Conservation (phyloP, 768 basidiomycete species). For the Suillus tomentosus region DNA sequence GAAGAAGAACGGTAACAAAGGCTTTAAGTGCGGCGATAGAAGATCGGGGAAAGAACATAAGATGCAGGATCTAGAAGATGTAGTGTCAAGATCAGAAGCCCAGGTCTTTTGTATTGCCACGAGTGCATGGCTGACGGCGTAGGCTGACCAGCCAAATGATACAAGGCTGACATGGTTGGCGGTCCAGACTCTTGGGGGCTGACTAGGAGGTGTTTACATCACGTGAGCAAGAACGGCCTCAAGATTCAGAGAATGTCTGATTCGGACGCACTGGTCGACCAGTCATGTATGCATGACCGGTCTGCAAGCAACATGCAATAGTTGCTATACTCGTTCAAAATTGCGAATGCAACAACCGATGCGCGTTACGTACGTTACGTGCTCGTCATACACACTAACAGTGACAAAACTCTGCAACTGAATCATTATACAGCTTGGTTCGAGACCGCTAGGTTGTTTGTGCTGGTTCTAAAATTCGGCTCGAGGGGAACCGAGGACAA, state of each 20-base stretch:
- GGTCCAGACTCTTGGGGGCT: neutral
- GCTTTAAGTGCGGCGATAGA: conserved; percentile 7
- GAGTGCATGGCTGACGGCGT: conserved; percentile 20
- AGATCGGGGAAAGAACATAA: conserved; percentile 4
- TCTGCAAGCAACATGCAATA: neutral
- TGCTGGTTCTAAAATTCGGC: neutral
- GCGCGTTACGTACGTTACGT: neutral
- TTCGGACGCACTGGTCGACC: neutral
- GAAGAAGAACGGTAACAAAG: conserved; percentile 8
- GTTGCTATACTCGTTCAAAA: neutral
- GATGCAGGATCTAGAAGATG: neutral
- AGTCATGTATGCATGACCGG: neutral
- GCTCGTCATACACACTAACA: neutral
- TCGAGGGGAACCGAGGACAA: neutral
- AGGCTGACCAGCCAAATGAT: conserved; percentile 8
- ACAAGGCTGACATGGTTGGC: neutral
- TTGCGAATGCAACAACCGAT: neutral
- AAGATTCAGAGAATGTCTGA: neutral
- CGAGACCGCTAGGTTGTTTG: neutral
- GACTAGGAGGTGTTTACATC: neutral
- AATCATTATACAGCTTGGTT: neutral
- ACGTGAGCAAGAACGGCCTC: neutral
- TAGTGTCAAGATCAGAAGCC: neutral
- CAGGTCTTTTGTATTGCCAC: conserved; percentile 10
- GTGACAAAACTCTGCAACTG: neutral